These are phyloP conservation scores for Persicaria tinctoria DNA, from an alignment of 148 eudicot genomes.

Conservation along the genomic window DNA sequence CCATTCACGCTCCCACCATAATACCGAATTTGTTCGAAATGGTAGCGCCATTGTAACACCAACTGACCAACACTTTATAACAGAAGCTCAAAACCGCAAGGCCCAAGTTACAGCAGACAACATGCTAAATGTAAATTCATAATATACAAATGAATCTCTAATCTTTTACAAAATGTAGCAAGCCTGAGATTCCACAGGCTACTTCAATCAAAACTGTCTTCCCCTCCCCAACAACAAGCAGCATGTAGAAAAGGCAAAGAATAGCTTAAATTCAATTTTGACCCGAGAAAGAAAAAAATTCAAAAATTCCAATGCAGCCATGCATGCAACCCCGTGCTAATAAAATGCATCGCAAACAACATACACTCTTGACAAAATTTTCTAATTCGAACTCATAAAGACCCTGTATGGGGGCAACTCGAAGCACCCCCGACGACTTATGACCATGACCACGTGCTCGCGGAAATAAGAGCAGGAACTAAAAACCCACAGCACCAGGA, in stretches of 20 bases:
- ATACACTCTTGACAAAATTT: slow-evolving; percentile 7
- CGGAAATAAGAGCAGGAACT: neutral
- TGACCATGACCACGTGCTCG: slow-evolving; percentile 7
- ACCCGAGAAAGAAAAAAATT: neutral
- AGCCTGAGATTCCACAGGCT: slow-evolving; percentile 4
- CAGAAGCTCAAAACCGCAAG: neutral
- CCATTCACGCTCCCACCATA: too few relatives aligned
- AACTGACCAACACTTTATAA: neutral
- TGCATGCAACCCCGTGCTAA: neutral
- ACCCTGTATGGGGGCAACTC: neutral
- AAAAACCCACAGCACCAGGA: neutral
- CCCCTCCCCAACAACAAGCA: neutral
- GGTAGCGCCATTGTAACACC: neutral
- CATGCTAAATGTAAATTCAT: neutral
- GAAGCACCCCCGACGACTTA: neutral
- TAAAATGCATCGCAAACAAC: neutral
- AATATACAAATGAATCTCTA: slow-evolving; percentile 5
- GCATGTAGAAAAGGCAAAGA: neutral
- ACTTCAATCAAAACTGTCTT: neutral
- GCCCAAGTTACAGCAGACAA: neutral
- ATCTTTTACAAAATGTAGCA: slow-evolving; percentile 1
- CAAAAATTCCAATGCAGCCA: neutral
- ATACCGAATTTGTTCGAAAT: too few relatives aligned
- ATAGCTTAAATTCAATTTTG: neutral
- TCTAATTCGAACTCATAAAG: slow-evolving; percentile 3